Conservation (phyloP, 2,329 filamentous ascomycete genomes). For the Claviceps lovelessii region DNA sequence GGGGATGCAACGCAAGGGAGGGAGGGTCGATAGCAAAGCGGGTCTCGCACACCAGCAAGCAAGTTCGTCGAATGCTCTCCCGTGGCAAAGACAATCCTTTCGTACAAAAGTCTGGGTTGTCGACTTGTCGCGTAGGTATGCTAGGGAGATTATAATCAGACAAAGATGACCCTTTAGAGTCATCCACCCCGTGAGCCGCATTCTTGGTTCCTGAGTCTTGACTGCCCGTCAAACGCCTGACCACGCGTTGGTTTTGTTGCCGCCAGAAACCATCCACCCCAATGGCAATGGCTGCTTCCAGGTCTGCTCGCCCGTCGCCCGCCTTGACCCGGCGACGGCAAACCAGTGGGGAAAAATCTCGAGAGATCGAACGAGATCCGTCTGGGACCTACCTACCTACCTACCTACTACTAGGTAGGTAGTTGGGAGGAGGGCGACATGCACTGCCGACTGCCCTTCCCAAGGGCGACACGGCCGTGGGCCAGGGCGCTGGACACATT, state of each 20-base stretch:
- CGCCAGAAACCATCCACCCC: background rate
- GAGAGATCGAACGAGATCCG: background rate
- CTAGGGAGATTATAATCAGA: slow-evolving; percentile 27
- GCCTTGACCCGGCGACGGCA: background rate
- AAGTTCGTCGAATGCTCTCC: background rate
- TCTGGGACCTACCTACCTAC: too few relatives aligned
- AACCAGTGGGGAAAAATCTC: background rate
- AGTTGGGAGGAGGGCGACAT: background rate
- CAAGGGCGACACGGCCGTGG: slow-evolving; percentile 6
- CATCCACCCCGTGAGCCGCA: slow-evolving; percentile 13
- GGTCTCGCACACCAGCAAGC: slow-evolving; percentile 11
- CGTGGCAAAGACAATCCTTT: slow-evolving; percentile 3
- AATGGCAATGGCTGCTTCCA: background rate
- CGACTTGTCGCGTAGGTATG: slow-evolving; percentile 20
- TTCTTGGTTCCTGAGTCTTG: slow-evolving; percentile 15
- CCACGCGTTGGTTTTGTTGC: slow-evolving; percentile 4
- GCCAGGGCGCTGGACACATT: slow-evolving; percentile 4
- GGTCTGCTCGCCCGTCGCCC: background rate
- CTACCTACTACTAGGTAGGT: background rate
- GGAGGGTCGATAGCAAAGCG: slow-evolving; percentile 11
- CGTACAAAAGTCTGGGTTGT: background rate
- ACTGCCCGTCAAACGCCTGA: slow-evolving; percentile 7
- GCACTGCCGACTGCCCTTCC: slow-evolving; percentile 4
- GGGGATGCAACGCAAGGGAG: slow-evolving; percentile 21
- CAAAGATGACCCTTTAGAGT: slow-evolving; percentile 14